Base-by-base conservation (phyloP, 108 stramenopile genomes). In the Nitzschia sp. region DNA sequence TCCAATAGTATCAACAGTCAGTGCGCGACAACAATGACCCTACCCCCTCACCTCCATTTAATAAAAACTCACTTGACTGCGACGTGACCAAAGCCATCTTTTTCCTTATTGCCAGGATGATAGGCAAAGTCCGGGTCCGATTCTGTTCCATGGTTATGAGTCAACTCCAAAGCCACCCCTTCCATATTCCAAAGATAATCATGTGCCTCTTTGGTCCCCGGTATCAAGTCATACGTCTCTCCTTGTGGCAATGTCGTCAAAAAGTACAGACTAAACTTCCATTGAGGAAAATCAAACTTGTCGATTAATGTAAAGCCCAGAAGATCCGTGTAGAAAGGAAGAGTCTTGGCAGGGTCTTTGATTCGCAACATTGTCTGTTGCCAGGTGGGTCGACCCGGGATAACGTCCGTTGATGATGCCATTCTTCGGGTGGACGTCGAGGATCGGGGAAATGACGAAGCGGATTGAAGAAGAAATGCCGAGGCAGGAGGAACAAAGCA, bases 101-200 rank as follows among this genome's bases (percentile, higher is more conserved):
- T 88, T 28, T 96, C 95, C 68, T 85, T 75, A 77, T 98, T 98
- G 21, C 95, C 95, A 25, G 80, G 66, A 85, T 96, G 91, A 85
- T 92, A 95, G 28, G 71, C 60, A 56, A 83, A 81, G 31, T 46
- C 70, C 5, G 58, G 72, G 42, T 86, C 77, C 0, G 72, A 56
- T 77, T 96, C 94, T 0, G 94, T 92, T 33, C 95, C 95, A 76
- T 95, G 85, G 74, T 97, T 97, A 76, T 92, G 90, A 5, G 96
- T 97, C 36, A 97, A 78, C 68, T 97, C 96, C 63, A 97, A 77
- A 29, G 91, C 88, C 2, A 85, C 80, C 13, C 90, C 91, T 46
- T 89, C 85, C 45, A 88, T 88, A 46, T 64, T 79, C 95, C 95
- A 96, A 65, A 94, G 71, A 63, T 89, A 90, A 65, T 93, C 85